Evolutionary conservation across 352 stramenopile species (phyloP), one percentile per base, ranked within the genome.

Genomic region (Phytopythium montanum): DNA sequence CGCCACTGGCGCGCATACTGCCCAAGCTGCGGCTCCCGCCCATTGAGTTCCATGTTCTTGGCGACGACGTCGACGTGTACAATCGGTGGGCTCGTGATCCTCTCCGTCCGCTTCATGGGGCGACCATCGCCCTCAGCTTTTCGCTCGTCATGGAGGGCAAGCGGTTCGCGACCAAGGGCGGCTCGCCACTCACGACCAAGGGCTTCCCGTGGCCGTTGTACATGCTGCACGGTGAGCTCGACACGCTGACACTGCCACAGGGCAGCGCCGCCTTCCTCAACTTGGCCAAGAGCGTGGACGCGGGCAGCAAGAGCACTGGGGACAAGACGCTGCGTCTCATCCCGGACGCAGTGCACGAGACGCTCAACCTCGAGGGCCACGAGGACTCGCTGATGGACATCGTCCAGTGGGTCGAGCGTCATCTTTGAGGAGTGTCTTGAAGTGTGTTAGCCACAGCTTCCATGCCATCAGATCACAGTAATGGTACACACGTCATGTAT

Each of bases 321-420:
- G 72, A 84, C 62, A 86, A 86, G 52, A 79, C 72, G 23, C 63
- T 86, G 31, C 71, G 76, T 7, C 56, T 80, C 25, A 57, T 82
- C 16, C 64, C 71, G 8, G 63, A 60, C 31, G 50, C 54, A 0
- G 12, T 74, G 36, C 76, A 86, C 49, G 73, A 86, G 56, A 46
- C 77, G 41, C 48, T 86, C 19, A 80, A 79, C 64, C 61, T 74
- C 28, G 60, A 69, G 18, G 65, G 60, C 19, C 59, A 71, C 25
- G 65, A 80, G 34, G 60, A 72, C 25, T 49, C 71, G n/a, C 3
- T 80, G 29, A 21, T 59, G 13, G 63, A 69, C 13, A 65, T 85
- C 8, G 26, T 75, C 18, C 39, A 53, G 8, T 85, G 75, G 75
- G 69, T 75, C 57, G 58, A 67, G n/a, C 59, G 62, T 21, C 64